phyloP scores from a whole-genome alignment of 257 asterid species.

The Mentha longifolia region DNA sequence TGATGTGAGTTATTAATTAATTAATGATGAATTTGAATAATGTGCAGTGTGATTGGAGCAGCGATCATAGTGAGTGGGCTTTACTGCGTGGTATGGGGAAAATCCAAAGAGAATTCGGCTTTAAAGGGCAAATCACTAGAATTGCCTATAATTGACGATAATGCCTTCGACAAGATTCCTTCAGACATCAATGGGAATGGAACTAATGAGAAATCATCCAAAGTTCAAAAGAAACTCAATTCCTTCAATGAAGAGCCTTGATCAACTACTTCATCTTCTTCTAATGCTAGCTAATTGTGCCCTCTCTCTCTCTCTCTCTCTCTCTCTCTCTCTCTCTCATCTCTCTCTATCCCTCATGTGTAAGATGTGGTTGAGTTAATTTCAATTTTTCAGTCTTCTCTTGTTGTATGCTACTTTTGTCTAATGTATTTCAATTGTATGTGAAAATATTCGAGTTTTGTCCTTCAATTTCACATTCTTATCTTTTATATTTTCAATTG shows the following conservation, averaged over 20 bases:
- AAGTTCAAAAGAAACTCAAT: constrained; percentile 9
- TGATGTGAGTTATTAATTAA: no score
- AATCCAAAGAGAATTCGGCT: constrained; percentile 61
- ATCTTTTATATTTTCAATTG: no score
- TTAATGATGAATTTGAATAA: no score
- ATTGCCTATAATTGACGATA: constrained; percentile 44
- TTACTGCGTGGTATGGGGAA: constrained; percentile 91
- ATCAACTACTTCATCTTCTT: background rate
- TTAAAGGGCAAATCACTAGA: constrained; percentile 38
- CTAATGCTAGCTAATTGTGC: background rate
- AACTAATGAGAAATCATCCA: constrained; percentile 15
- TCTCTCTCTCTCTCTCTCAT: no score
- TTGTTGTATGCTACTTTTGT: background rate
- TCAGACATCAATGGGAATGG: constrained; percentile 24
- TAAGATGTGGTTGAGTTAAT: background rate
- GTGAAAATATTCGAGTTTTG: background rate
- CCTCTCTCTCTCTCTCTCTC: background rate
- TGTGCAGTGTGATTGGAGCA: constrained; percentile 77
- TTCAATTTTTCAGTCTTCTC: background rate
- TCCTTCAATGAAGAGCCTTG: constrained; percentile 28
- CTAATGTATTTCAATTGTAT: constrained; percentile 6
- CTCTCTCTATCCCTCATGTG: background rate
- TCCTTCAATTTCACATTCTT: background rate
- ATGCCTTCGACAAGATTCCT: constrained; percentile 19
- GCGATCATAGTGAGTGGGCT: constrained; percentile 72